phyloP scores from a whole-genome alignment of 2,329 filamentous ascomycete genomes.

The Cladosporium sp. region DNA sequence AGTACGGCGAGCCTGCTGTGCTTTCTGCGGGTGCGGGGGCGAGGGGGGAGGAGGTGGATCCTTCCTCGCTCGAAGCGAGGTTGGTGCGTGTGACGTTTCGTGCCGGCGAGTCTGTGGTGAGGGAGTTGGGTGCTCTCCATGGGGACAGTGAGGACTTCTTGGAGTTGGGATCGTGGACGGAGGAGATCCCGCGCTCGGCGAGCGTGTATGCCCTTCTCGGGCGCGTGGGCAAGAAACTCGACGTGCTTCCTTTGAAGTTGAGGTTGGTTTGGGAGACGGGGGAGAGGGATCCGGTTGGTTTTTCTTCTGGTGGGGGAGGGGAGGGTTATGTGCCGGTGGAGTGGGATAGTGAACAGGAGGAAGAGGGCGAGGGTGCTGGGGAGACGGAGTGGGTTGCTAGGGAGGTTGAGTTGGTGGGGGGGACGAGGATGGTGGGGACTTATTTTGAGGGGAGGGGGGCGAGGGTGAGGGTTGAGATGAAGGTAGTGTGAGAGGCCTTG shows the following conservation, averaged over 20 bases:
- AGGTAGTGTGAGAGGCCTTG: neutral
- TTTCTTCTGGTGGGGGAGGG: constrained; percentile 32
- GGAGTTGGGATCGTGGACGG: constrained; percentile 17
- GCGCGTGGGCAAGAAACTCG: constrained; percentile 67
- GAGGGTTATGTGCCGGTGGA: constrained; percentile 31
- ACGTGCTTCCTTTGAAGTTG: constrained; percentile 57
- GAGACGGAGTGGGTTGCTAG: constrained; percentile 65
- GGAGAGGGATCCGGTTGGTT: constrained; percentile 73
- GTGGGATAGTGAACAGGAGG: constrained; percentile 40
- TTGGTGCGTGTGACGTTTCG: constrained; percentile 61
- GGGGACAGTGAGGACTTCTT: neutral
- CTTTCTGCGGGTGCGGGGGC: constrained; percentile 1
- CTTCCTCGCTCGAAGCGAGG: constrained; percentile 75
- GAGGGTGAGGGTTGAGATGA: constrained; percentile 55
- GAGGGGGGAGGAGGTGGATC: constrained; percentile 49
- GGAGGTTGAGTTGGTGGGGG: constrained; percentile 73
- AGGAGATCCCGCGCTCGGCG: constrained; percentile 66
- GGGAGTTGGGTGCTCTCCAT: constrained; percentile 18
- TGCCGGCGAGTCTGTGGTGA: too few species aligned
- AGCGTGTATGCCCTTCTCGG: constrained; percentile 80
- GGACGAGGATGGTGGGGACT: constrained; percentile 76
- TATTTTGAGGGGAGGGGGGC: constrained; percentile 72
- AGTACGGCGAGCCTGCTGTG: constrained; percentile 67
- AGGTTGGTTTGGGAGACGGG: constrained; percentile 81
- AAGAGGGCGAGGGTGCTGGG: constrained; percentile 31